Evolutionary conservation across 805 yeast genomes (phyloP).

Genomic region (Teunomyces cretensis): DNA sequence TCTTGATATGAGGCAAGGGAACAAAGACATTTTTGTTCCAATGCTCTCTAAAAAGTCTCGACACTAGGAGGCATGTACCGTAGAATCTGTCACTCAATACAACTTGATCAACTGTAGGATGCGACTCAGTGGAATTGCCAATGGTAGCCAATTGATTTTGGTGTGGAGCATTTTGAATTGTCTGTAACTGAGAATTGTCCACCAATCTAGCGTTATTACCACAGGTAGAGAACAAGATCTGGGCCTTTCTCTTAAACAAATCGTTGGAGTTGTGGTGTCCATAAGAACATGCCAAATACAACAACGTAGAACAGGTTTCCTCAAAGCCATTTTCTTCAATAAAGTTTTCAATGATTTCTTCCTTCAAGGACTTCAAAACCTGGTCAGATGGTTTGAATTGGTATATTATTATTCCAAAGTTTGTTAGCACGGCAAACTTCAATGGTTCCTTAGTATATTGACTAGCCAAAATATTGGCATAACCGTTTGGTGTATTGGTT

Average conservation of each 20-base stretch:
- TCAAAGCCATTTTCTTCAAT: constrained; percentile 78
- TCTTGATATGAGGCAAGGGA: constrained; percentile 41
- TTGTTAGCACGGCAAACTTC: constrained; percentile 79
- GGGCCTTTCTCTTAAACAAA: constrained; percentile 45
- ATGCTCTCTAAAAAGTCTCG: constrained; percentile 73
- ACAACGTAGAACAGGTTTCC: constrained; percentile 87
- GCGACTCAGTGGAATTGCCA: constrained; percentile 22
- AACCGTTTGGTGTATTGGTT: constrained; percentile 73
- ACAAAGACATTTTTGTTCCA: constrained; percentile 77
- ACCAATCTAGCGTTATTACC: constrained; percentile 50
- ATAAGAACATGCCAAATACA: constrained; percentile 77
- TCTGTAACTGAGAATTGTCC: constrained; percentile 15
- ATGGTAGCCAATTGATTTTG: constrained; percentile 16
- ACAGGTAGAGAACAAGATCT: constrained; percentile 50
- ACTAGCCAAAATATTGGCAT: constrained; percentile 81
- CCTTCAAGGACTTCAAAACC: constrained; percentile 68
- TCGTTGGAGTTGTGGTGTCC: constrained; percentile 53
- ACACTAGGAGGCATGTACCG: constrained; percentile 75
- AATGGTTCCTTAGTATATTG: constrained; percentile 71
- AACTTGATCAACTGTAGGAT: constrained; percentile 64
- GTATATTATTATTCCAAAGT: constrained; percentile 71
- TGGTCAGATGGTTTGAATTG: constrained; percentile 79
- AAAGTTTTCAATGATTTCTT: constrained; percentile 64
- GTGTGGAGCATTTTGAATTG: constrained; percentile 3
- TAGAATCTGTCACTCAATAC: constrained; percentile 87